Conservation (phyloP, 1,284 basidiomycete genomes). For the Ustilago nuda region DNA sequence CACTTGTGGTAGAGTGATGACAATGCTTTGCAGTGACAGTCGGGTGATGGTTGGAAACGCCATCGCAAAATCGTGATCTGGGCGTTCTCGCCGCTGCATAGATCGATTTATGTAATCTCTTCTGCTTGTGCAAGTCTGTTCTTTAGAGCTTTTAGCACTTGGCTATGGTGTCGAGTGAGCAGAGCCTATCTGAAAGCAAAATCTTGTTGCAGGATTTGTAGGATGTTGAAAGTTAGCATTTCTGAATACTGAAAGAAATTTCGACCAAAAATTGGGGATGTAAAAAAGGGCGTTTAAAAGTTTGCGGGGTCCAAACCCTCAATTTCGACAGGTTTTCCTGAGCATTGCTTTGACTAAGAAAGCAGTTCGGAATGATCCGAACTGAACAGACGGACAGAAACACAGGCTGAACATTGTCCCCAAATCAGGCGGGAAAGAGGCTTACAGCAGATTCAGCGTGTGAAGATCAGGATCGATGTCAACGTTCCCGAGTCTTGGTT, state of each 20-base stretch:
- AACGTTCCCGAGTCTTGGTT: too few relatives aligned
- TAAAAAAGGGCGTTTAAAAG: not conserved
- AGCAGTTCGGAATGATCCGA: not conserved
- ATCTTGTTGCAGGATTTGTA: too few relatives aligned
- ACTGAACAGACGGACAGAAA: too few relatives aligned
- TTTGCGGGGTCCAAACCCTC: conserved; percentile 2
- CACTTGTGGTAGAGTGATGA: conserved; percentile 37
- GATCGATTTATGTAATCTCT: not conserved
- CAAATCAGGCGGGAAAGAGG: too few relatives aligned
- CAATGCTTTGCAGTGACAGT: conserved; percentile 4
- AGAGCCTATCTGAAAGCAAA: not conserved
- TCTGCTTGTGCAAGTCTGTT: not conserved
- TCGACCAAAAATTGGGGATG: not conserved
- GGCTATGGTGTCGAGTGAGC: not conserved
- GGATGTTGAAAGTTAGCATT: not conserved
- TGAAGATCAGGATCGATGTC: too few relatives aligned
- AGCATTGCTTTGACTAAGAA: not conserved
- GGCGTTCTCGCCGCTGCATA: conserved; percentile 7
- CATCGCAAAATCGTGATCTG: conserved; percentile 12
- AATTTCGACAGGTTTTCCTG: not conserved
- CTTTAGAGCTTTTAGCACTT: not conserved
- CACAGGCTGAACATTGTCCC: too few relatives aligned
- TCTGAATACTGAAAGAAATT: not conserved
- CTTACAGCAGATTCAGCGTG: too few relatives aligned
- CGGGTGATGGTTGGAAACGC: not conserved